Conservation (phyloP, 306 rosid species). For the Quercus gilva region DNA sequence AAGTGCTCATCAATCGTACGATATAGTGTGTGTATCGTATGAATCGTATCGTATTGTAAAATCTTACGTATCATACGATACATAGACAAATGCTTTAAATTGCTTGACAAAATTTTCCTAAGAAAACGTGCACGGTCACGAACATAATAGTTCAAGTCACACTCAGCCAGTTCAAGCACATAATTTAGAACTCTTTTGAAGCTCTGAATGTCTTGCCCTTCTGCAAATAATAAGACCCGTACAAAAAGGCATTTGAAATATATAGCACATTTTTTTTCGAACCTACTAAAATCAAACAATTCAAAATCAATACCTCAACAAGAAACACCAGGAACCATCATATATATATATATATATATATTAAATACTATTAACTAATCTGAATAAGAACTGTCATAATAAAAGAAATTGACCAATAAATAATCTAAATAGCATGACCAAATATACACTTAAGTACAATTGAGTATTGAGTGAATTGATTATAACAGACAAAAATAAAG, state of each 20-base stretch:
- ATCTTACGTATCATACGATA: too few species aligned
- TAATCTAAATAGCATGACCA: too few species aligned
- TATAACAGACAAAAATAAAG: too few species aligned
- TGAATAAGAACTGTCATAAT: too few species aligned
- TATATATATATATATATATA: too few species aligned
- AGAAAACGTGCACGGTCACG: constrained; percentile 83
- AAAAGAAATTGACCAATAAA: too few species aligned
- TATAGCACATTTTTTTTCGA: constrained; percentile 10
- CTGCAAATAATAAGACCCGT: constrained; percentile 60
- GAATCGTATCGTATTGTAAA: too few species aligned
- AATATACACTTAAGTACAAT: too few species aligned
- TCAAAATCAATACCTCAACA: background rate
- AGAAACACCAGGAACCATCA: background rate
- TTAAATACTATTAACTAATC: too few species aligned
- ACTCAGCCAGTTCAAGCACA: constrained; percentile 75
- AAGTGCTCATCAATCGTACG: too few species aligned
- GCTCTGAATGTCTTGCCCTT: constrained; percentile 51
- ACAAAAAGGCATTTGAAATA: constrained; percentile 25
- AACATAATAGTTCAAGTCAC: constrained; percentile 72
- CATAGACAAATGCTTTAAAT: constrained; percentile 14
- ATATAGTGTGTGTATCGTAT: too few species aligned
- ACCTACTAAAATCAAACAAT: background rate
- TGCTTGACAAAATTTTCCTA: constrained; percentile 50
- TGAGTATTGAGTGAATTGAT: too few species aligned
- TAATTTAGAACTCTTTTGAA: constrained; percentile 54